phyloP scores from a whole-genome alignment of 768 basidiomycete genomes.

The Chiua virens region DNA sequence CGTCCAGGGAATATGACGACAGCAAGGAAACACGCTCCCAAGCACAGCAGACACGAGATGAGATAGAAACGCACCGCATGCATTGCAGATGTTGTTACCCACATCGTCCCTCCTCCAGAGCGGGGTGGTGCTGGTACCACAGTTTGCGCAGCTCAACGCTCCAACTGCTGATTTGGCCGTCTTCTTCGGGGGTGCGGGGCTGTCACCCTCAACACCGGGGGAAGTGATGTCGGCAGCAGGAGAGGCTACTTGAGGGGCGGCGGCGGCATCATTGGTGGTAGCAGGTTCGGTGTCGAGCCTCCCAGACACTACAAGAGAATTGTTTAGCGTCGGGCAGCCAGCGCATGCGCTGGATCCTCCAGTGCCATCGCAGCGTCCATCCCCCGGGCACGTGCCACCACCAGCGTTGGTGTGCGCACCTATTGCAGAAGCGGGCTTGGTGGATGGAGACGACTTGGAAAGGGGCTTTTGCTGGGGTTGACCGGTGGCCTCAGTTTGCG shows the following conservation, averaged over 20 bases:
- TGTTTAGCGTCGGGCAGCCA: conserved; percentile 97
- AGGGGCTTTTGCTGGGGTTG: conserved; percentile 27
- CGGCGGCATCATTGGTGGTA: conserved; percentile 21
- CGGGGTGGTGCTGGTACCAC: conserved; percentile 86
- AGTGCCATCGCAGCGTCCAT: conserved; percentile 96
- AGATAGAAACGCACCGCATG: conserved; percentile 69
- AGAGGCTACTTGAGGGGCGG: conserved; percentile 19
- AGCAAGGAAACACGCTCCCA: conserved; percentile 21
- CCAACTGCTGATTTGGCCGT: conserved; percentile 50
- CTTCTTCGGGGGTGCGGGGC: conserved; percentile 33
- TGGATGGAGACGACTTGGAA: conserved; percentile 25
- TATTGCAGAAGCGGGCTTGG: conserved; percentile 29
- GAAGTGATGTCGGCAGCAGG: conserved; percentile 38
- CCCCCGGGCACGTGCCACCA: conserved; percentile 92
- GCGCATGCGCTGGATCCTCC: conserved; percentile 91
- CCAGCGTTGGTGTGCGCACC: conserved; percentile 32
- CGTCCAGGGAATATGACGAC: conserved; percentile 9
- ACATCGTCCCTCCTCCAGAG: conserved; percentile 88
- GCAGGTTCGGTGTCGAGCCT: conserved; percentile 40
- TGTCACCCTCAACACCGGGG: conserved; percentile 28
- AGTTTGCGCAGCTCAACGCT: conserved; percentile 83
- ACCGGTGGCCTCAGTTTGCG: conserved; percentile 25
- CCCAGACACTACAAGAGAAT: conserved; percentile 54
- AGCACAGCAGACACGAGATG: conserved; percentile 26
- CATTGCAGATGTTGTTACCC: conserved; percentile 93